phyloP scores from a whole-genome alignment of 1,284 basidiomycete species.

The Calocybe gambosa region DNA sequence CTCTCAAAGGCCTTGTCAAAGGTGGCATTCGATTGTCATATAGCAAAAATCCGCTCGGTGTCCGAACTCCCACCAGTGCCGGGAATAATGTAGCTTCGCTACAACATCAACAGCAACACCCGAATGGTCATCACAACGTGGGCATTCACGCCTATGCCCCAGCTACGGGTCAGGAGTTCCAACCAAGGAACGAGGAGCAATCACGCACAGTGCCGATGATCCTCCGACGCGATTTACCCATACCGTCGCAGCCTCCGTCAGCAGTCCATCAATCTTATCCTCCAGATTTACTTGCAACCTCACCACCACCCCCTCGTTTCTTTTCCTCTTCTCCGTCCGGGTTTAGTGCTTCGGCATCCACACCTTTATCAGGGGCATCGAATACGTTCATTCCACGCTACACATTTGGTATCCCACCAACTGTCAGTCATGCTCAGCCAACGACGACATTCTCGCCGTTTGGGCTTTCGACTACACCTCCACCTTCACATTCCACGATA shows the following conservation, averaged over 20 bases:
- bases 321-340: slow-evolving; percentile 40
- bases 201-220: slow-evolving; percentile 28
- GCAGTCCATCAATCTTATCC: slow-evolving; percentile 27
- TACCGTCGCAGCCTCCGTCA: slow-evolving; percentile 37
- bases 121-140: slow-evolving; percentile 21
- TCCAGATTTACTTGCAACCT: slow-evolving; percentile 44
- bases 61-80: slow-evolving; percentile 70
- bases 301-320: slow-evolving; percentile 61
- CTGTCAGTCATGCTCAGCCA: slow-evolving; percentile 17
- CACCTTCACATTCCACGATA: slow-evolving; percentile 47
- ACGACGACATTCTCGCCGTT: slow-evolving; percentile 58
- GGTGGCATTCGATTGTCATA: slow-evolving; percentile 94
- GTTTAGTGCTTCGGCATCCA: slow-evolving; percentile 29
- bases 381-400: slow-evolving; percentile 22
- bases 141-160: slow-evolving; percentile 16
- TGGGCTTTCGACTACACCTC: slow-evolving; percentile 39
- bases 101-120: slow-evolving; percentile 47
- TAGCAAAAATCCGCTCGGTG: slow-evolving; percentile 91
- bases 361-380: slow-evolving; percentile 17
- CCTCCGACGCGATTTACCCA: slow-evolving; percentile 24
- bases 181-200: slow-evolving; percentile 24
- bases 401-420: slow-evolving; percentile 27
- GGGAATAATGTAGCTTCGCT: slow-evolving; percentile 36
- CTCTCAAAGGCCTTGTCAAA: slow-evolving; percentile 85
- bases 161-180: slow-evolving; percentile 31